phyloP scores from a whole-genome alignment of 768 basidiomycete genomes.

The Phlebiopsis gigantea region DNA sequence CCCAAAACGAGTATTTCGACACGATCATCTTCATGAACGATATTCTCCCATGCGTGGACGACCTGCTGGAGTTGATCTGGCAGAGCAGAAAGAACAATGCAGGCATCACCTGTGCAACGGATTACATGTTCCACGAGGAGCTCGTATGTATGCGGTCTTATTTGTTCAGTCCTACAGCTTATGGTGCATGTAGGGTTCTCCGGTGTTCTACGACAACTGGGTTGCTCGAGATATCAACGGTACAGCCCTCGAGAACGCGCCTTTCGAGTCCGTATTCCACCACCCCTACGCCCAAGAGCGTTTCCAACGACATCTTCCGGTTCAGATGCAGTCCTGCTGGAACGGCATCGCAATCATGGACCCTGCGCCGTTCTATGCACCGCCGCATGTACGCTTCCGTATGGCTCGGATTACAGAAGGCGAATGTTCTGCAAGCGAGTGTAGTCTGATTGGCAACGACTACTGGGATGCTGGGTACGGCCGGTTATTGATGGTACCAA shows the following conservation, averaged over 20 bases:
- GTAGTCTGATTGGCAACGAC: slow-evolving; percentile 96
- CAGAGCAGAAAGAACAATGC: slow-evolving; percentile 91
- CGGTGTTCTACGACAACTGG: slow-evolving; percentile 99
- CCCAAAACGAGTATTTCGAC: slow-evolving; percentile 93
- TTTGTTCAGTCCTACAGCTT: no score
- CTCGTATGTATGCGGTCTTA: slow-evolving; percentile 46
- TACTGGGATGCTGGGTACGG: slow-evolving; percentile 97
- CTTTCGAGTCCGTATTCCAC: slow-evolving; percentile 93
- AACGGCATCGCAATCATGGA: slow-evolving; percentile 96
- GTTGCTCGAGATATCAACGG: slow-evolving; percentile 98
- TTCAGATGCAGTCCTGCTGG: slow-evolving; percentile 98
- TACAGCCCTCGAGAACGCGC: slow-evolving; percentile 95
- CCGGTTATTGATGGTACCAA: slow-evolving; percentile 94
- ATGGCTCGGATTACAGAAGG: slow-evolving; percentile 88
- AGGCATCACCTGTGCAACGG: slow-evolving; percentile 95
- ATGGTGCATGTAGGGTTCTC: slow-evolving; percentile 47
- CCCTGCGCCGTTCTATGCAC: slow-evolving; percentile 90
- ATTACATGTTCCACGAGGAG: slow-evolving; percentile 99
- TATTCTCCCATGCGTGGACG: slow-evolving; percentile 95
- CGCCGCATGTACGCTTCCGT: slow-evolving; percentile 88
- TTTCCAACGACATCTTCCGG: slow-evolving; percentile 88
- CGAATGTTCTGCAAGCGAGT: slow-evolving; percentile 95
- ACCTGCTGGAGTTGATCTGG: slow-evolving; percentile 96
- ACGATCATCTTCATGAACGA: slow-evolving; percentile 99
- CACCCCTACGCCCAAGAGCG: slow-evolving; percentile 68